These are phyloP conservation scores for Polytrichum commune DNA, from an alignment of 225 moss, liverwort and hornwort genomes.

Conservation along the genomic window DNA sequence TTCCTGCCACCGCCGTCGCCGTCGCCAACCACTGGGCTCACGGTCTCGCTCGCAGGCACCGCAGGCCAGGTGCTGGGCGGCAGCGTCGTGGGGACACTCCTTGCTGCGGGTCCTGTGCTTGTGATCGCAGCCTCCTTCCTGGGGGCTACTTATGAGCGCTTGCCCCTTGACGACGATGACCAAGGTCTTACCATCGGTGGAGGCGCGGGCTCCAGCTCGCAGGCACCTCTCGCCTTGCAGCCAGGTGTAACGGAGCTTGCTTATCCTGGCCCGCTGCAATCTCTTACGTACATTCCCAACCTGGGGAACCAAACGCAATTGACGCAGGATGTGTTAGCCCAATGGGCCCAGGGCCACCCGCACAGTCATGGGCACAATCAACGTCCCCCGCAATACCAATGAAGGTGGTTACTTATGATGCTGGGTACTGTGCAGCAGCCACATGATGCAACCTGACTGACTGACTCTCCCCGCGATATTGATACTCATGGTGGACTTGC, in stretches of 20 bases:
- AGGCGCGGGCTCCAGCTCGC: slow-evolving; percentile 6
- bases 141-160: slow-evolving; percentile 53
- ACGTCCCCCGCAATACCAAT: slow-evolving; percentile 10
- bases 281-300: slow-evolving; percentile 14
- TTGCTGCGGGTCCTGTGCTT: slow-evolving; percentile 59
- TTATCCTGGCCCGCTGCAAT: slow-evolving; percentile 12
- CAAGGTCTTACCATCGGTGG: slow-evolving; percentile 30
- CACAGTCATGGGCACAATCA: slow-evolving; percentile 18
- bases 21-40: slow-evolving; percentile 46
- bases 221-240: slow-evolving; percentile 2
- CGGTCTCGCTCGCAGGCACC: slow-evolving; percentile 55
- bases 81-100: slow-evolving; percentile 58
- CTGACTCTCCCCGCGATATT: no score
- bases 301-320: slow-evolving; percentile 7
- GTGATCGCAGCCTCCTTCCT: slow-evolving; percentile 63
- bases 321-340: slow-evolving; percentile 15
- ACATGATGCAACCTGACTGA: no score
- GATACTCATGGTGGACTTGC: no score
- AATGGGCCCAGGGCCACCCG: slow-evolving; percentile 13
- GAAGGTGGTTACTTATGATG: neutral
- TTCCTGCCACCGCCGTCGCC: slow-evolving; percentile 49
- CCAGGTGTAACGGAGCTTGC: slow-evolving; percentile 6
- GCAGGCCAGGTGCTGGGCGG: slow-evolving; percentile 61
- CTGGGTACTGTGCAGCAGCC: no score
- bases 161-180: slow-evolving; percentile 51